Percentiles rank a stretch among this genome's conserved stretches.
Evolutionary conservation across 257 asterid genomes (phyloP).

Genomic region (Hygrophila difformis): DNA sequence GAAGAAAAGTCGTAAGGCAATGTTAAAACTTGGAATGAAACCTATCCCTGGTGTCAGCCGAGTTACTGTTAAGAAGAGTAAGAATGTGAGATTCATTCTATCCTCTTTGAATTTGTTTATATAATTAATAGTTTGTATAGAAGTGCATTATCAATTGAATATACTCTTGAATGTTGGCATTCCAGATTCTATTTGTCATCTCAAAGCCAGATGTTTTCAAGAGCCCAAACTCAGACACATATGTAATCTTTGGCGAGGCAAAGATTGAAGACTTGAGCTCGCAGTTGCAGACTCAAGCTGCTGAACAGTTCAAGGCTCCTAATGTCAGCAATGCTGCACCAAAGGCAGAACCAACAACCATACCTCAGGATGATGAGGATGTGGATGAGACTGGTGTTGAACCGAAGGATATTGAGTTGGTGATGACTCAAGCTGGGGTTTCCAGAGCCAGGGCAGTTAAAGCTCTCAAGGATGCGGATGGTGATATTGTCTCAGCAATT

Average conservation of each 20-base stretch:
- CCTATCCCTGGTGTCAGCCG: slow-evolving; percentile 39
- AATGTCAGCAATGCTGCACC: slow-evolving; percentile 31
- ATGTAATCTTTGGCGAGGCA: slow-evolving; percentile 38
- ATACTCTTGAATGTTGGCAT: not conserved
- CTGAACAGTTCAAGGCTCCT: slow-evolving; percentile 57
- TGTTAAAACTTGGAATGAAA: slow-evolving; percentile 44
- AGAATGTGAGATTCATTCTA: slow-evolving; percentile 23
- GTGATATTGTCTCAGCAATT: slow-evolving; percentile 67
- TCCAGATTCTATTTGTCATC: slow-evolving; percentile 43
- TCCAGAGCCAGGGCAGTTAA: slow-evolving; percentile 51
- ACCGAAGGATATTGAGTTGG: slow-evolving; percentile 58
- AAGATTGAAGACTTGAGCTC: slow-evolving; percentile 48
- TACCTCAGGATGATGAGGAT: slow-evolving; percentile 53
- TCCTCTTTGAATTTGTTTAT: not conserved
- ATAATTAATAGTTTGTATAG: too few species aligned
- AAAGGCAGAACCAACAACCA: slow-evolving; percentile 40
- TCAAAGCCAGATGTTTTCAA: slow-evolving; percentile 46
- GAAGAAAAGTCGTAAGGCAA: slow-evolving; percentile 49
- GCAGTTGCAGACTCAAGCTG: slow-evolving; percentile 40
- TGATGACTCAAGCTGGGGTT: slow-evolving; percentile 66
- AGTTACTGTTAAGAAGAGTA: slow-evolving; percentile 45
- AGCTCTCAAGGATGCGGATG: slow-evolving; percentile 62
- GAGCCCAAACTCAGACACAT: slow-evolving; percentile 41
- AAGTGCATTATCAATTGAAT: not conserved
- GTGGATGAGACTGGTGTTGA: slow-evolving; percentile 60